A percentile compares a stretch with the other conserved stretches of the same genome.
Evolutionary conservation across 2,329 filamentous ascomycete genomes (phyloP).

Genomic region (Didymella pomorum): DNA sequence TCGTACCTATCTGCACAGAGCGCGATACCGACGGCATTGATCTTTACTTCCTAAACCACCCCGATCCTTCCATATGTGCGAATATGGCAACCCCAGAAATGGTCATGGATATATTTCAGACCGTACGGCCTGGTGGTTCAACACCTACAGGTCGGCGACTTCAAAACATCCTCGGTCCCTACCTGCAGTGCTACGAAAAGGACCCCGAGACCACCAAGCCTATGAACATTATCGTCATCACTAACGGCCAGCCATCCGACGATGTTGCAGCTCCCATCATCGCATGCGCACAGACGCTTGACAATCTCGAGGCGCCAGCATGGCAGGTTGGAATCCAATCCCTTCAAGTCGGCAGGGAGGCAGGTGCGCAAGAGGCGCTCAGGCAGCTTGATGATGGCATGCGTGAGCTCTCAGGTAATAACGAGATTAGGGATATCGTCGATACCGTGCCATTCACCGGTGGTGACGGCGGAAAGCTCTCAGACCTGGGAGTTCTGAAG

Average conservation of each 20-base stretch:
- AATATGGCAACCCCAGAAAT: constrained; percentile 66
- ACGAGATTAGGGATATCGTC: constrained; percentile 81
- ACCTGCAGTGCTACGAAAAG: constrained; percentile 66
- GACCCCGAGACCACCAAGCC: constrained; percentile 69
- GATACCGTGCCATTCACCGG: constrained; percentile 82
- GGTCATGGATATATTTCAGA: constrained; percentile 75
- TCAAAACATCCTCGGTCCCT: constrained; percentile 74
- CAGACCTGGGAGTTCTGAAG: constrained; percentile 78
- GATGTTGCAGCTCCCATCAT: constrained; percentile 75
- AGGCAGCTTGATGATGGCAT: constrained; percentile 78
- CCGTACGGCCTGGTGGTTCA: constrained; percentile 67
- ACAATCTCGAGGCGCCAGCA: constrained; percentile 71
- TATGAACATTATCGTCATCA: constrained; percentile 91
- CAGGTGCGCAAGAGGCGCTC: constrained; percentile 69
- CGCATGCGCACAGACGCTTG: constrained; percentile 72
- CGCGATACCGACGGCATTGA: constrained; percentile 88
- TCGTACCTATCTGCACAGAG: constrained; percentile 81
- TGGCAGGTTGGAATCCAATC: constrained; percentile 94
- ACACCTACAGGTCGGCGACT: constrained; percentile 81
- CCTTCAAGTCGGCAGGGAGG: constrained; percentile 87
- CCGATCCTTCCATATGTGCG: constrained; percentile 65
- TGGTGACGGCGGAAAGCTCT: constrained; percentile 61
- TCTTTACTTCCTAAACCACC: constrained; percentile 86
- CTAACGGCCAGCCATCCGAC: constrained; percentile 83
- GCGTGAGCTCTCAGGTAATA: constrained; percentile 58